Evolutionary conservation across 305 asterid species (phyloP).

Genomic region (Solanum hybrid): DNA sequence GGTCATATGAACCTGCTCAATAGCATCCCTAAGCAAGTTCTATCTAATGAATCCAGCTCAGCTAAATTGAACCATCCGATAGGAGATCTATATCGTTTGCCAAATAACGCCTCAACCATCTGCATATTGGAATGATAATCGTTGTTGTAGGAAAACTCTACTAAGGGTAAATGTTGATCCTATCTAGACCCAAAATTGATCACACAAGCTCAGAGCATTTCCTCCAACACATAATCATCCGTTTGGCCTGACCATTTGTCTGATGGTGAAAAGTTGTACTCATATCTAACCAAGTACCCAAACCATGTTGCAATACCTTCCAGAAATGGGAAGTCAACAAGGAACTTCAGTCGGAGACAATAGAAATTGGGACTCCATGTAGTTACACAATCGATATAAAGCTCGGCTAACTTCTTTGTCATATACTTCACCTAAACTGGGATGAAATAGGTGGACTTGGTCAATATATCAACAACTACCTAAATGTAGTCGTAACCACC

Average conservation of each 20-base stretch:
- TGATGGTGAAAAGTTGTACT: neutral
- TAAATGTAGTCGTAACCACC: neutral
- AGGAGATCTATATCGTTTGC: neutral
- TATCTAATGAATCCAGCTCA: neutral
- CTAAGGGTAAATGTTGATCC: neutral
- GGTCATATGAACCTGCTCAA: neutral
- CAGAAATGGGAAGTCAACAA: neutral
- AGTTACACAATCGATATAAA: neutral
- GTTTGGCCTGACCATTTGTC: neutral
- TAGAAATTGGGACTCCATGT: neutral
- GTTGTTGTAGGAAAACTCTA: neutral
- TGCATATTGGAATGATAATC: neutral
- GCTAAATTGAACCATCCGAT: neutral
- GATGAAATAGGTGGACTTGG: neutral
- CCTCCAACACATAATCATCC: neutral
- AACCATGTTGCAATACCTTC: neutral
- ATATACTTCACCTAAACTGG: neutral
- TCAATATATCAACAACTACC: neutral
- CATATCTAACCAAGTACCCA: neutral
- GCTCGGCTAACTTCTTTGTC: neutral
- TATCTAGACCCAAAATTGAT: neutral
- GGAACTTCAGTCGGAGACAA: neutral
- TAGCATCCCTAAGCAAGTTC: neutral
- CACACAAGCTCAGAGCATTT: neutral
- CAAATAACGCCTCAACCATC: neutral